phyloP scores from a whole-genome alignment of 805 yeast genomes.

The Kurtzmaniella fragi region DNA sequence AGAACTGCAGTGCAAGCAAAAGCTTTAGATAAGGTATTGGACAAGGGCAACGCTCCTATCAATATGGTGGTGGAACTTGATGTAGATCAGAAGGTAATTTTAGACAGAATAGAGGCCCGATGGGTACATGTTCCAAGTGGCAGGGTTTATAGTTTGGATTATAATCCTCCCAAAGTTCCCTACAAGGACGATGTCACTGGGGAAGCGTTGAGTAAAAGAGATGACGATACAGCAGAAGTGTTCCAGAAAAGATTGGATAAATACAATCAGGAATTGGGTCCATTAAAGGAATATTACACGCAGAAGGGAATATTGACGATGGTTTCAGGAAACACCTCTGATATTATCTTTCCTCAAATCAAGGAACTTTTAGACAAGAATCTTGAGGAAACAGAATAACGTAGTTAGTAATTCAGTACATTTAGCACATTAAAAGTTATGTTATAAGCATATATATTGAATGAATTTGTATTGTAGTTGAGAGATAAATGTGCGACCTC shows the following conservation, averaged over 20 bases:
- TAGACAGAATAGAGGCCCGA: slow-evolving; percentile 77
- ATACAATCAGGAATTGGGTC: slow-evolving; percentile 55
- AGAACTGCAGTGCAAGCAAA: slow-evolving; percentile 72
- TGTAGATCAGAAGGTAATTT: slow-evolving; percentile 80
- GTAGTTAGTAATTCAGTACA: neutral
- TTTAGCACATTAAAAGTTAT: too few relatives aligned
- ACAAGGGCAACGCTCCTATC: slow-evolving; percentile 35
- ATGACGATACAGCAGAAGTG: slow-evolving; percentile 76
- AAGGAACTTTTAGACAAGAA: slow-evolving; percentile 30
- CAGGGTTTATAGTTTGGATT: slow-evolving; percentile 76
- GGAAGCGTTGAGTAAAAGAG: slow-evolving; percentile 72
- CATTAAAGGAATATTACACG: slow-evolving; percentile 60
- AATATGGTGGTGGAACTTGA: slow-evolving; percentile 81
- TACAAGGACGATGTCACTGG: slow-evolving; percentile 88
- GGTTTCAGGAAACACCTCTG: slow-evolving; percentile 77
- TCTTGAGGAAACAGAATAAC: slow-evolving; percentile 11
- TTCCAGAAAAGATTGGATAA: slow-evolving; percentile 62
- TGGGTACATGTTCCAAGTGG: slow-evolving; percentile 86
- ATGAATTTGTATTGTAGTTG: too few relatives aligned
- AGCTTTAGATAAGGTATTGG: slow-evolving; percentile 44
- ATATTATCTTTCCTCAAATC: slow-evolving; percentile 74
- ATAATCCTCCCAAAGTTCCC: slow-evolving; percentile 82
- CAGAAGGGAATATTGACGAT: slow-evolving; percentile 39
- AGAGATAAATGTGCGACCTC: slow-evolving; percentile 7
- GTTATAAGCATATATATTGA: too few relatives aligned